phyloP scores from a whole-genome alignment of 129 eudicot species.

The Arctium minus region DNA sequence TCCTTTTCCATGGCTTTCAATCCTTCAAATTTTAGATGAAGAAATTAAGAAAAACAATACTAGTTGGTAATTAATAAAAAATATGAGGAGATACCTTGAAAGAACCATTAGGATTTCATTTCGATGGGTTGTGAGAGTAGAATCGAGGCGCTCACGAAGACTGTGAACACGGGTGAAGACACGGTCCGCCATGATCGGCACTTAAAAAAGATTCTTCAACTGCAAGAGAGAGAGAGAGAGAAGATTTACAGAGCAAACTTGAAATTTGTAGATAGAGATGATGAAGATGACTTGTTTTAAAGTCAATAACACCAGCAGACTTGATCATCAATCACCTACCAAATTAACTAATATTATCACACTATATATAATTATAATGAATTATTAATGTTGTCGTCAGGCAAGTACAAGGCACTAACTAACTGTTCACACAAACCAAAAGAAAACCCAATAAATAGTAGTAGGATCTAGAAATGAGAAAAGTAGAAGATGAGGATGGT shows the following conservation, averaged over 20 bases:
- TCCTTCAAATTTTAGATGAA: conserved; percentile 31
- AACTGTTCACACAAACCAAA: no score
- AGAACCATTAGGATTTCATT: conserved; percentile 70
- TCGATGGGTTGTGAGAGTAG: conserved; percentile 74
- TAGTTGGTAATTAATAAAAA: no score
- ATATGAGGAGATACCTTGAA: conserved; percentile 41
- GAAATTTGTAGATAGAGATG: background rate
- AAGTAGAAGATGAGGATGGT: background rate
- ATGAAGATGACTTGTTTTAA: no score
- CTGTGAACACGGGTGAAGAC: conserved; percentile 89
- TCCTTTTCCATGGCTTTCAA: conserved; percentile 83
- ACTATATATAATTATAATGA: no score
- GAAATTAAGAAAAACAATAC: background rate
- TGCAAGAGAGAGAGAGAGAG: background rate
- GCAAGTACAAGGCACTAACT: background rate
- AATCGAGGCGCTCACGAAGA: conserved; percentile 83
- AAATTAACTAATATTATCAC: background rate
- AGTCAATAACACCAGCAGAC: no score
- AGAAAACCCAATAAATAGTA: no score
- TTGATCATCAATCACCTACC: no score
- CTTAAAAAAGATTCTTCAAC: conserved; percentile 18
- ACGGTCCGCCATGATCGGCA: conserved; percentile 57
- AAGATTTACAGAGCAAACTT: background rate
- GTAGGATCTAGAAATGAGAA: no score
- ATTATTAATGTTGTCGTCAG: background rate